Evolutionary conservation across 2,329 filamentous ascomycete species (phyloP), one percentile per base, ranked within the genome.

Genomic region (Triangularia setosa): DNA sequence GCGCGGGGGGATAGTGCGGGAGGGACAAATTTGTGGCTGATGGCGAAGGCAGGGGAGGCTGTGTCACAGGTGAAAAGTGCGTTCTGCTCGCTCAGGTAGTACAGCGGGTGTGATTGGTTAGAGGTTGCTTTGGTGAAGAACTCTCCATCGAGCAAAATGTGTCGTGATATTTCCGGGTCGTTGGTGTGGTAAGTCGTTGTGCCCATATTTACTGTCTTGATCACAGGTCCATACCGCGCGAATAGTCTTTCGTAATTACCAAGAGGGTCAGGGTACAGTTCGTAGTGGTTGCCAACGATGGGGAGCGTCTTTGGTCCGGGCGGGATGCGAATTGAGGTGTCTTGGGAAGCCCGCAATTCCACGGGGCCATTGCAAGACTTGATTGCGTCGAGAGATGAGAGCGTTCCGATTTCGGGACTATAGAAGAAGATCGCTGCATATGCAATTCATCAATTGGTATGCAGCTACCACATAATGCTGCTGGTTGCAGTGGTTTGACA

Each of bases 21-120:
- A 0, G 86, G 84, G 0, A 88, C 67, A 72, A 87, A 89, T 71
- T 88, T 89, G 76, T 88, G 86, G 0, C 81, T 79, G 0, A 80
- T 68, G 35, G 72, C 70, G 81, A 81, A 86, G 60, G 80, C 77
- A 6, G 79, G 75, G 0, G 80, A 81, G 14, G 83, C 77, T 0
- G 83, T 85, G 68, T 86, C 83, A 66, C 79, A 77, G 3, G 81
- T 65, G 68, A 83, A 83, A 33, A 83, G 74, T 16, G 77, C 79
- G 0, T 79, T 77, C 21, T 78, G 73, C 3, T 71, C 67, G 58
- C 76, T 75, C 68, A 83, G 77, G 23, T 75, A 74, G 58, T 73
- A 66, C 0, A 83, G 73, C 60, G 84, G 76, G 70, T 84, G 83
- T 1, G 76, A 78, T 74, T 84, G 76, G 73, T 76, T 76, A 11